Base-by-base conservation (phyloP, 208 protist species). In the Trypanosomatidae sp. region DNA sequence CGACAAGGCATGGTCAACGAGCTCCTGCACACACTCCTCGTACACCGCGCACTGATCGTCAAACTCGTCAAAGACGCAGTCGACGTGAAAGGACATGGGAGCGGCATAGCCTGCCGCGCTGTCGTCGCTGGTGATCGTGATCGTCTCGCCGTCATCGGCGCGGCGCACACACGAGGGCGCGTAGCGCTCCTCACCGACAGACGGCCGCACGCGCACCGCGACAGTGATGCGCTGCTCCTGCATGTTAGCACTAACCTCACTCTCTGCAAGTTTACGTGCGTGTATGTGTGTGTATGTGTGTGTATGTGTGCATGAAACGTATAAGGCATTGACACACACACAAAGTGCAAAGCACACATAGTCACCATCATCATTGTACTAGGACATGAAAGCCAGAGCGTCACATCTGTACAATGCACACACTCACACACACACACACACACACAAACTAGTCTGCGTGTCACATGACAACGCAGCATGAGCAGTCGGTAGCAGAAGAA, bases 41-140 rank as follows among this genome's bases (percentile, higher is more conserved):
- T 95, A 95, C 20, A 95, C 59, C 1, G 48, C 53, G 16, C 48
- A 33, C 52, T 95, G 84, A 27, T 86, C 61, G 42, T 92, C 83
- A 2, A 40, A 53, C 24, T 61, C 69, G 47, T 91, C 83, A 35
- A 88, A 95, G 20, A 88, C 80, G 33, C 78, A 71, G 63, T 95
- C 87, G 45, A 92, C 88, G 30, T 72, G 66, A 54, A 91, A 92
- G 22, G 53, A 26, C 5, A 50, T 38, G 35, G 62, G 43, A 21
- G 66, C 65, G 23, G 53, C 52, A 3, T 61, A 59, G 49, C 48
- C 71, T 4, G 61, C 41, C 2, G 57, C 47, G 5, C 46, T 54
- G 11, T 87, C 77, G 8, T 90, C 73, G 6, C 51, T 48, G 22
- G 66, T 81, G 33, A 92, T 70, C 20, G 74, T 67, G 43, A 92